Percentiles rank a stretch among this genome's conserved stretches.
These are phyloP conservation scores for Chamaecrista fasciculata DNA, from an alignment of 306 rosid genomes.

Conservation along the genomic window DNA sequence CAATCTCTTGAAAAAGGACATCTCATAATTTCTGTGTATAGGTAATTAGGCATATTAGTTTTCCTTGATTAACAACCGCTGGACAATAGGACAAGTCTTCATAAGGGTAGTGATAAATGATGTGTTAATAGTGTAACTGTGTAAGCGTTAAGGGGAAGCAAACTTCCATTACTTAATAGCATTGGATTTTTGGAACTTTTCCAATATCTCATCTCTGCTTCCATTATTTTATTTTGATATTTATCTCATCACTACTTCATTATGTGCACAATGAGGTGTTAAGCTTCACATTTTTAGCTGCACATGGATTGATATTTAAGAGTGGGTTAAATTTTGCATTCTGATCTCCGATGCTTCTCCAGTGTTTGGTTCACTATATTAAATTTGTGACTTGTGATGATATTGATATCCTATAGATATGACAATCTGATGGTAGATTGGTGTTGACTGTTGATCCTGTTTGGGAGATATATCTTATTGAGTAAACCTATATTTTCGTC, in stretches of 20 bases:
- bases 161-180: neutral
- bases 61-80: neutral
- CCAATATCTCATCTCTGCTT: neutral
- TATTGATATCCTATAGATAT: neutral
- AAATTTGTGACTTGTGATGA: neutral
- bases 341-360: neutral
- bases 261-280: neutral
- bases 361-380: neutral
- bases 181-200: neutral
- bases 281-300: neutral
- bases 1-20: neutral
- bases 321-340: neutral
- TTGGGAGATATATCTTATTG: slow-evolving; percentile 14
- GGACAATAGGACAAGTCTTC: neutral
- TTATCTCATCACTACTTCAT: neutral
- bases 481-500: too few relatives aligned
- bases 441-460: slow-evolving; percentile 6
- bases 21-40: neutral
- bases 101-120: neutral
- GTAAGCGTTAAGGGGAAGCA: neutral
- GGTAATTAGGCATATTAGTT: neutral
- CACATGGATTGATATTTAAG: neutral
- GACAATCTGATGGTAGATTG: neutral
- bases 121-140: neutral
- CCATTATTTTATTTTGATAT: neutral